Conservation (phyloP, 164 flowering plant genomes). For the Litsea cubeba region DNA sequence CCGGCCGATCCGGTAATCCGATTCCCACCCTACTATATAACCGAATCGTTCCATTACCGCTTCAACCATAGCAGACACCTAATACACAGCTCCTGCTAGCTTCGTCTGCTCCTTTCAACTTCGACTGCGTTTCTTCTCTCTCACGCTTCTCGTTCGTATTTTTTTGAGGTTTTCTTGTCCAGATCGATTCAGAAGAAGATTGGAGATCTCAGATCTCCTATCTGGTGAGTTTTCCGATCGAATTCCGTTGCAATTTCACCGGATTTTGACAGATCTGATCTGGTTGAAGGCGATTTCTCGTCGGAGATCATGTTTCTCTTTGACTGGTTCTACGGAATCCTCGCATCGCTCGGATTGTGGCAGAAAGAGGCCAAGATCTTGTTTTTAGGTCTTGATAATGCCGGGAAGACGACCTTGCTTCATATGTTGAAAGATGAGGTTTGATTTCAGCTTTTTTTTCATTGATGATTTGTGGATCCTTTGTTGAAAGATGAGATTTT, state of each 20-base stretch:
- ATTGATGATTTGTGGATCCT: neutral
- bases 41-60: neutral
- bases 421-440: conserved; percentile 80
- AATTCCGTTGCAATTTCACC: neutral
- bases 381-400: conserved; percentile 74
- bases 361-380: conserved; percentile 77
- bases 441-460: too few relatives aligned
- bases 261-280: conserved; percentile 5
- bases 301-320: conserved; percentile 30
- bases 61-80: neutral
- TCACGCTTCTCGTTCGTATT: too few relatives aligned
- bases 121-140: neutral
- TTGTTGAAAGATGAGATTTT: too few relatives aligned
- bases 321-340: conserved; percentile 60
- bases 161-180: neutral
- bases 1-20: neutral
- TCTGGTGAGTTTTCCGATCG: conserved; percentile 6
- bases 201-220: neutral
- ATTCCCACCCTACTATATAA: neutral
- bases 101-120: neutral
- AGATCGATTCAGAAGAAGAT: neutral
- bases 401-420: conserved; percentile 71
- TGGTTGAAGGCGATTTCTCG: conserved; percentile 2
- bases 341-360: conserved; percentile 67
- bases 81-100: neutral